Conservation (phyloP, 2,329 filamentous ascomycete species). For the Endoconidiophora laricicola region DNA sequence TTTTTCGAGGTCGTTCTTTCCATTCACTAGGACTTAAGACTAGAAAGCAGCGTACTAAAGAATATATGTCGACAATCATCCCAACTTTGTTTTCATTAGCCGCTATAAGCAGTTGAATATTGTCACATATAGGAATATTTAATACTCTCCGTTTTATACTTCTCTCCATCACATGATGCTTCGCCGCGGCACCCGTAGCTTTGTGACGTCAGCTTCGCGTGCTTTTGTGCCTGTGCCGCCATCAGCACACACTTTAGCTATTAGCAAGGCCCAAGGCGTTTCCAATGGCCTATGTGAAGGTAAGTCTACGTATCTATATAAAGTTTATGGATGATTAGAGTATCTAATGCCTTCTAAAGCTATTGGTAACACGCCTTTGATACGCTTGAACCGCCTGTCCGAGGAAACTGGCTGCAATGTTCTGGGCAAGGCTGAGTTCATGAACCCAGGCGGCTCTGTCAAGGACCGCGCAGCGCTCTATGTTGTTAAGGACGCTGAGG, state of each 20-base stretch:
- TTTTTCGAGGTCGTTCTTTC: neutral
- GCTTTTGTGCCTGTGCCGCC: conserved; percentile 26
- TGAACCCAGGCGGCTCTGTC: conserved; percentile 90
- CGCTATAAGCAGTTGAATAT: neutral
- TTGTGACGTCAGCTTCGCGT: conserved; percentile 46
- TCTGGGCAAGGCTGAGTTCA: conserved; percentile 94
- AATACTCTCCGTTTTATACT: neutral
- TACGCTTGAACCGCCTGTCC: conserved; percentile 75
- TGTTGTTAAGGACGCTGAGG: conserved; percentile 86
- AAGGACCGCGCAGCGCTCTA: conserved; percentile 94
- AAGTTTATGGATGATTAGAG: neutral
- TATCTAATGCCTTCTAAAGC: conserved; percentile 33
- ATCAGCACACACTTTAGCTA: conserved; percentile 46
- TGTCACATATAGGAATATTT: neutral
- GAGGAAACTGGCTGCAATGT: conserved; percentile 85
- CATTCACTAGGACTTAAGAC: neutral
- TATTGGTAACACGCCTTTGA: conserved; percentile 92
- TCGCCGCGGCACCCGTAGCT: conserved; percentile 48
- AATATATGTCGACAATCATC: neutral
- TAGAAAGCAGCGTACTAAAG: neutral
- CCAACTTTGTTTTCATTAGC: neutral
- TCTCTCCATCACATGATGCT: conserved; percentile 37
- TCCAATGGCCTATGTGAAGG: conserved; percentile 68
- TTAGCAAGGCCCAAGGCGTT: conserved; percentile 66
- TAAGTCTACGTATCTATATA: conserved; percentile 25